Conservation (phyloP, 2,329 filamentous ascomycete species). For the Microsporum canis region DNA sequence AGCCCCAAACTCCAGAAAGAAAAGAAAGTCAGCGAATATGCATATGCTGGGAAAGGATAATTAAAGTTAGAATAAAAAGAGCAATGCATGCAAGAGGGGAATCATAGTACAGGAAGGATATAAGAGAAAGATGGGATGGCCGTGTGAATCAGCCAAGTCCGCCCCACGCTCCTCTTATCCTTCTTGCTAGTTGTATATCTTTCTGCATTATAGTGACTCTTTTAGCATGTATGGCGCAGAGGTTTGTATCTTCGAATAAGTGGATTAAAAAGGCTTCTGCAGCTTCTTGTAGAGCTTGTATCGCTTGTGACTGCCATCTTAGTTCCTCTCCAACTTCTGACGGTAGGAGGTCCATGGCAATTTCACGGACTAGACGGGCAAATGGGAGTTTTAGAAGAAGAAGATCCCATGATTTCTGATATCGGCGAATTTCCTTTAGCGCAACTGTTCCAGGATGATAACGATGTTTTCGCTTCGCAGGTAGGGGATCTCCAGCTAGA, state of each 20-base stretch:
- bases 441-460: constrained; percentile 75
- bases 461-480: constrained; percentile 48
- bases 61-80: neutral
- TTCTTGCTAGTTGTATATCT: constrained; percentile 83
- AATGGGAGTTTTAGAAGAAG: constrained; percentile 54
- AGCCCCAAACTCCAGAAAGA: constrained; percentile 2
- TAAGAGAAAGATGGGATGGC: neutral
- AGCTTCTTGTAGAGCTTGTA: constrained; percentile 85
- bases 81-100: neutral
- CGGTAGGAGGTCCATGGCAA: constrained; percentile 46
- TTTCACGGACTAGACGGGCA: constrained; percentile 40
- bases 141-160: constrained; percentile 44
- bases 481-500: constrained; percentile 61
- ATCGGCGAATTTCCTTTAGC: constrained; percentile 79
- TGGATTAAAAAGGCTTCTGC: constrained; percentile 94
- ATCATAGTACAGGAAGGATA: neutral
- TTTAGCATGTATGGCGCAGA: constrained; percentile 94
- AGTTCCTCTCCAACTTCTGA: constrained; percentile 54
- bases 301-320: constrained; percentile 92
- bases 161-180: constrained; percentile 68
- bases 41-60: neutral
- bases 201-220: constrained; percentile 96
- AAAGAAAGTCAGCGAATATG: neutral
- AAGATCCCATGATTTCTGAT: constrained; percentile 82
- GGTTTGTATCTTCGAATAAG: constrained; percentile 91